These are phyloP conservation scores for Ramularia collo-cygni DNA, from an alignment of 2,329 filamentous ascomycete genomes.

Conservation along the genomic window DNA sequence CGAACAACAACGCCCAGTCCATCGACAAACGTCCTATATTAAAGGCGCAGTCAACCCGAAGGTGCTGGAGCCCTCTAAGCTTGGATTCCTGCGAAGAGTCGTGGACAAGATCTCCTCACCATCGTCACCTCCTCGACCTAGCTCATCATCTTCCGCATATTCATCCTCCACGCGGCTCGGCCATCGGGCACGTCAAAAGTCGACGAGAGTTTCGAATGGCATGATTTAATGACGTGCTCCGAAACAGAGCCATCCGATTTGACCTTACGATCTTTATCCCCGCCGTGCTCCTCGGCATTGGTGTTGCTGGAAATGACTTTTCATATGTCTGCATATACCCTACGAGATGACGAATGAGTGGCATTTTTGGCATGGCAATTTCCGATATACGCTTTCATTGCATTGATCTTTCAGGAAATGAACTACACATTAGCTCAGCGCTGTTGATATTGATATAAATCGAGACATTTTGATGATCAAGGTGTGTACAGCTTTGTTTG, in stretches of 20 bases:
- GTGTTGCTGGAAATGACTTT: conserved; percentile 3
- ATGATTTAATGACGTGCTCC: conserved; percentile 21
- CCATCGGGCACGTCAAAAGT: conserved; percentile 7
- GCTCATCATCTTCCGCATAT: no score
- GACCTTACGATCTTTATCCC: not conserved
- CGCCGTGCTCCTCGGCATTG: conserved; percentile 6
- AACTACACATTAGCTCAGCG: not conserved
- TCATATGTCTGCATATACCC: not conserved
- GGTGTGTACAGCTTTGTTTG: no score
- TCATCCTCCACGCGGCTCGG: not conserved
- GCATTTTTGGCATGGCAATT: conserved; percentile 2
- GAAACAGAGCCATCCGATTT: conserved; percentile 7
- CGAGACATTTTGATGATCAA: no score
- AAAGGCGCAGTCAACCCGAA: not conserved
- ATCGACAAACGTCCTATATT: not conserved
- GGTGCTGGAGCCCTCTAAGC: conserved; percentile 2
- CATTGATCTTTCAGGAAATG: not conserved
- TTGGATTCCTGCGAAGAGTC: conserved; percentile 9
- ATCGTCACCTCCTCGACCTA: not conserved
- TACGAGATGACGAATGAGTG: not conserved
- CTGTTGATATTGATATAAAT: not conserved
- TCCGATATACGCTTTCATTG: no score
- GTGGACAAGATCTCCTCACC: conserved; percentile 8
- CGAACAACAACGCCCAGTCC: conserved; percentile 4
- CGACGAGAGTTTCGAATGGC: conserved; percentile 19